phyloP scores from a whole-genome alignment of 148 eudicot species.

The Agrostemma githago region DNA sequence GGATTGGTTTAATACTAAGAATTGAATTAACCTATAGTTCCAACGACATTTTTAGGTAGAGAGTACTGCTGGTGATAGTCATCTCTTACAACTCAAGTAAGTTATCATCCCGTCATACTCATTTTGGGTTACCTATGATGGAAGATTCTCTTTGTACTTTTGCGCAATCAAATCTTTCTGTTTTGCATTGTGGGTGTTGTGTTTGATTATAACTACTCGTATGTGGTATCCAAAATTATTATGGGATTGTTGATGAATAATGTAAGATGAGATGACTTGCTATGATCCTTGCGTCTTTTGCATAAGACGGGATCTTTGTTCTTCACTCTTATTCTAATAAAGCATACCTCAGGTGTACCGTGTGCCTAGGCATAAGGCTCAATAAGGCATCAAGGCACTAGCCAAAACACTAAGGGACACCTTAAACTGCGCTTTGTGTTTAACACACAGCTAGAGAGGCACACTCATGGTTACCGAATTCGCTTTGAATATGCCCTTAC shows the following conservation, averaged over 20 bases:
- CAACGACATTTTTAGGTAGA: conserved; percentile 51
- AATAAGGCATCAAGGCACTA: background rate
- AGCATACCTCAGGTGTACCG: too few species aligned
- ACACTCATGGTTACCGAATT: too few species aligned
- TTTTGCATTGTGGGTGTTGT: background rate
- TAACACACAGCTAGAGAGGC: too few species aligned
- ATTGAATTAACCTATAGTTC: conserved; percentile 10
- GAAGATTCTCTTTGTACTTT: background rate
- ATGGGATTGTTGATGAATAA: background rate
- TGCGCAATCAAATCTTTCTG: conserved; percentile 1
- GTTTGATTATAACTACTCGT: background rate
- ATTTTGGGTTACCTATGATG: background rate
- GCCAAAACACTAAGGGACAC: background rate
- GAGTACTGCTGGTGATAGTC: conserved; percentile 64
- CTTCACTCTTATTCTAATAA: too few species aligned
- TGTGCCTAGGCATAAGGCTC: background rate
- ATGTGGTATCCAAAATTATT: too few species aligned
- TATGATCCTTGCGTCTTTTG: background rate
- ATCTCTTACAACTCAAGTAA: conserved; percentile 93
- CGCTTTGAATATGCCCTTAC: too few species aligned
- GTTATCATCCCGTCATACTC: background rate
- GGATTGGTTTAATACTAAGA: background rate
- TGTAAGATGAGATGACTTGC: background rate
- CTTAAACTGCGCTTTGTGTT: background rate
- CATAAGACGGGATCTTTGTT: background rate